phyloP scores from a whole-genome alignment of 352 stramenopile genomes.

The Phytophthora parvispora region DNA sequence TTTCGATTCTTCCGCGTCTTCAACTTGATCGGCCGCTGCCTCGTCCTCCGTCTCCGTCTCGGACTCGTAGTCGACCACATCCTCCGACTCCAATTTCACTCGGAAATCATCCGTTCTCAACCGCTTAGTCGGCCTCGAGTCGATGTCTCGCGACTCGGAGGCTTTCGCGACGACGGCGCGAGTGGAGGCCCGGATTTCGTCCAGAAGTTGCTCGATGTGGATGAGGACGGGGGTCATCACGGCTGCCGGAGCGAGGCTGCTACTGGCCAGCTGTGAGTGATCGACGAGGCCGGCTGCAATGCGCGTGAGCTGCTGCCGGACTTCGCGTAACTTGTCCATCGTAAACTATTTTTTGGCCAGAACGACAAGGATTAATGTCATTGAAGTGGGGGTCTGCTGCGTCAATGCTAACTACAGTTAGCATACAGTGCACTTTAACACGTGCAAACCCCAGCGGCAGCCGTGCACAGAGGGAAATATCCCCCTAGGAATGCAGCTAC shows the following conservation, averaged over 20 bases:
- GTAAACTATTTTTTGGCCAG: not conserved
- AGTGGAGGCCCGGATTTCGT: not conserved
- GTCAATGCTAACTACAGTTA: no score
- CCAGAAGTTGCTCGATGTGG: not conserved
- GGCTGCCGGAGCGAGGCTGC: not conserved
- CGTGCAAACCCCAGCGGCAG: no score
- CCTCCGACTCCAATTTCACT: not conserved
- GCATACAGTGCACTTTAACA: no score
- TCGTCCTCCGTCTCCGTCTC: conserved; percentile 2
- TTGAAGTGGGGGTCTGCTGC: no score
- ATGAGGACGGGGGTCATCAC: conserved; percentile 1
- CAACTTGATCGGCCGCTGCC: not conserved
- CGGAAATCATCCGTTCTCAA: not conserved
- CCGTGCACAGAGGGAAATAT: no score
- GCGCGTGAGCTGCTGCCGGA: not conserved
- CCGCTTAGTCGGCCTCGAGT: not conserved
- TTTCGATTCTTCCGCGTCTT: not conserved
- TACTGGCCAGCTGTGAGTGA: not conserved
- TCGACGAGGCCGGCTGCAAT: not conserved
- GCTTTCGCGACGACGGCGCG: not conserved
- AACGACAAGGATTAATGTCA: no score
- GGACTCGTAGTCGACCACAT: not conserved
- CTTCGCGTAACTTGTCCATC: not conserved
- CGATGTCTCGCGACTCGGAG: not conserved
- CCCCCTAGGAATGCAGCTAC: no score